Evolutionary conservation across 495 filamentous ascomycete species (phyloP), one percentile per base, ranked within the genome.

Genomic region (Astrothelium macrocarpum): DNA sequence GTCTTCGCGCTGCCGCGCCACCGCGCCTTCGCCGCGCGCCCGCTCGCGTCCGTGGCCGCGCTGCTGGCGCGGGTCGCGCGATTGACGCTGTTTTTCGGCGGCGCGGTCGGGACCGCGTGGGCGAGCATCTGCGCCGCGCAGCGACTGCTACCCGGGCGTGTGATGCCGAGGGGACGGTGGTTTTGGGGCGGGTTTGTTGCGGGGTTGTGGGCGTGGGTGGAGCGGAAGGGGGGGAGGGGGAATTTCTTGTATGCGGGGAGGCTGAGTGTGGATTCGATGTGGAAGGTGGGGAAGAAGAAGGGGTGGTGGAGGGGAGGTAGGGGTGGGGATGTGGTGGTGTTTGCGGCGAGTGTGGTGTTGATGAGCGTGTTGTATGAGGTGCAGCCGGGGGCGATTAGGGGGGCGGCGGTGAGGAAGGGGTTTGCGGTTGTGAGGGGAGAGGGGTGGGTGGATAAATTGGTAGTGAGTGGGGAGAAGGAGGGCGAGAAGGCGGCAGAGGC

Each of bases 211-310:
- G 88, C 88, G 3, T 84, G 88, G 71, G 74, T 96, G 14, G 82
- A 88, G 66, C 76, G 83, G 11, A 76, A 78, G 18, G 78, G 82
- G 56, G 88, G 86, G 43, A 71, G 87, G 9, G 75, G 76, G 2
- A 82, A 84, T 62, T 89, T 89, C 72, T 65, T 95, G 66, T 90
- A 91, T 67, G 83, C 83, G 49, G 84, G 86, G 63, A 80, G 91
- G 25, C 71, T 85, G 10, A 89, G 87, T 43, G 76, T 96, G 32
- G 88, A 96, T 69, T 87, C 82, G 39, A 71, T 89, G 49, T 97
- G 90, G 90, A 96, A 96, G 78, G 88, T 95, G 0, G 89, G 91
- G 12, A 83, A 85, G 58, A 97, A 97, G 82, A 79, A 85, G 36
- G 82, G 89, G 2, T 86, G 87, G 79, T 95, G 93, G 89, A 84